Evolutionary conservation across 2,329 filamentous ascomycete genomes (phyloP).

Genomic region (Colletotrichum ledebouriae): DNA sequence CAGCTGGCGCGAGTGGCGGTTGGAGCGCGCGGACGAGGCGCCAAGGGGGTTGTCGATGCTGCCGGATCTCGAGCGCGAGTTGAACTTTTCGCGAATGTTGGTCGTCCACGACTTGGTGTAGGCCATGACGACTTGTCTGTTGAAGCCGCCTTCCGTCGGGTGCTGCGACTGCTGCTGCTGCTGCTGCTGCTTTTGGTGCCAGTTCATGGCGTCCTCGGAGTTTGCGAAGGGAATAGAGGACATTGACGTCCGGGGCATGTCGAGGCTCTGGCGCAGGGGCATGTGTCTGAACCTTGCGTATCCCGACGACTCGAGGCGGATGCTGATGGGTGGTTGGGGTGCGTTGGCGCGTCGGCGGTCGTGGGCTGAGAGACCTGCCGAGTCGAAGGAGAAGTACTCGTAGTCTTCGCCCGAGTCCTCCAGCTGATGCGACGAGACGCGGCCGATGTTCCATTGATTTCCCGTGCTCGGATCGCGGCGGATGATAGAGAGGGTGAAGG

Average conservation of each 20-base stretch:
- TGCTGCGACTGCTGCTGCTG: conserved; percentile 14
- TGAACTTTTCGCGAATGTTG: conserved; percentile 61
- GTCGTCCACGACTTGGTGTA: conserved; percentile 65
- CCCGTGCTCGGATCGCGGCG: conserved; percentile 79
- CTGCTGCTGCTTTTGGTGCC: conserved; percentile 36
- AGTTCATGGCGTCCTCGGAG: conserved; percentile 37
- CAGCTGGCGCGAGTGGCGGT: conserved; percentile 39
- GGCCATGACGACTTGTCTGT: conserved; percentile 69
- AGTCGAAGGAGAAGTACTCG: conserved; percentile 45
- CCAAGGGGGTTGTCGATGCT: conserved; percentile 42
- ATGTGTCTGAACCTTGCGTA: conserved; percentile 70
- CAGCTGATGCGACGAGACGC: conserved; percentile 68
- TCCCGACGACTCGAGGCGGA: conserved; percentile 67
- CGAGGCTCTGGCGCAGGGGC: conserved; percentile 55
- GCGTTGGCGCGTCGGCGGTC: conserved; percentile 42
- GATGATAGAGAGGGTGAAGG: conserved; percentile 74
- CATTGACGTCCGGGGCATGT: conserved; percentile 43
- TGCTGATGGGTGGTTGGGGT: conserved; percentile 60
- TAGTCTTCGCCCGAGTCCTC: conserved; percentile 54
- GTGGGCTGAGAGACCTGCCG: conserved; percentile 43
- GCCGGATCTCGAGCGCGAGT: conserved; percentile 46
- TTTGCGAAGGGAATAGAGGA: conserved; percentile 32
- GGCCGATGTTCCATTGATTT: conserved; percentile 82
- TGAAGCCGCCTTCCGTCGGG: conserved; percentile 55
- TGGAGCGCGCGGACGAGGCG: conserved; percentile 20